Evolutionary conservation across 345 rosid species (phyloP).

Genomic region (Gossypium herbaceum): DNA sequence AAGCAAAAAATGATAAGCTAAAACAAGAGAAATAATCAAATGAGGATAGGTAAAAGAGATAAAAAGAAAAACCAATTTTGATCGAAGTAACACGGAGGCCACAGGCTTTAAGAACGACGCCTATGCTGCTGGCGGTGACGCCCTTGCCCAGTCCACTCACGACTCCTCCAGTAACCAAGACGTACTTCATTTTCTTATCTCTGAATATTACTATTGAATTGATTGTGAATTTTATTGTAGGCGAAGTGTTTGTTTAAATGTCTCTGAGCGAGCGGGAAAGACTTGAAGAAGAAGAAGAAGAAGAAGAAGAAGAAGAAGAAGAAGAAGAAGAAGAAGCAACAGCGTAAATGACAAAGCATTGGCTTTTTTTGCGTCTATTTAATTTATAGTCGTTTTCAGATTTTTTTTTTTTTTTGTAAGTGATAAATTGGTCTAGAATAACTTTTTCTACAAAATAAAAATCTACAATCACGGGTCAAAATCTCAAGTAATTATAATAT

Average conservation of each 20-base stretch:
- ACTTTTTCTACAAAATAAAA: too few relatives aligned
- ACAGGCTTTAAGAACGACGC: slow-evolving; percentile 92
- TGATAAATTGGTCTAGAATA: too few relatives aligned
- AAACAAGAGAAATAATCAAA: background rate
- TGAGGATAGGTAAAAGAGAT: background rate
- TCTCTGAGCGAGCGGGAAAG: slow-evolving; percentile 31
- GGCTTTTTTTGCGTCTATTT: too few relatives aligned
- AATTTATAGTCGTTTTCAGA: too few relatives aligned
- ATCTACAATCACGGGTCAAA: too few relatives aligned
- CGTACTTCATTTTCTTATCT: slow-evolving; percentile 67
- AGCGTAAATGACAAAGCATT: too few relatives aligned
- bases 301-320: too few relatives aligned
- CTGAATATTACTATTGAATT: background rate
- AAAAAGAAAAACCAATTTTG: slow-evolving; percentile 63
- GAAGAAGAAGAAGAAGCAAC: background rate
- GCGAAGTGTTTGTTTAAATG: slow-evolving; percentile 42
- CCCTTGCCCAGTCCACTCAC: slow-evolving; percentile 99
- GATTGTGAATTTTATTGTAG: slow-evolving; percentile 17
- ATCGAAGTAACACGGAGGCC: slow-evolving; percentile 97
- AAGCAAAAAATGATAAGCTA: background rate
- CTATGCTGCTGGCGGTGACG: slow-evolving; percentile 94
- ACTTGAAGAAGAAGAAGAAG: background rate
- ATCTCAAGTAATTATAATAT: too few relatives aligned
- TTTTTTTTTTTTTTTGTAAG: too few relatives aligned
- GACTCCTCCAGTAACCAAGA: slow-evolving; percentile 90